These are phyloP conservation scores for Xanthoconium purpureum DNA, from an alignment of 768 basidiomycete genomes.

Conservation along the genomic window DNA sequence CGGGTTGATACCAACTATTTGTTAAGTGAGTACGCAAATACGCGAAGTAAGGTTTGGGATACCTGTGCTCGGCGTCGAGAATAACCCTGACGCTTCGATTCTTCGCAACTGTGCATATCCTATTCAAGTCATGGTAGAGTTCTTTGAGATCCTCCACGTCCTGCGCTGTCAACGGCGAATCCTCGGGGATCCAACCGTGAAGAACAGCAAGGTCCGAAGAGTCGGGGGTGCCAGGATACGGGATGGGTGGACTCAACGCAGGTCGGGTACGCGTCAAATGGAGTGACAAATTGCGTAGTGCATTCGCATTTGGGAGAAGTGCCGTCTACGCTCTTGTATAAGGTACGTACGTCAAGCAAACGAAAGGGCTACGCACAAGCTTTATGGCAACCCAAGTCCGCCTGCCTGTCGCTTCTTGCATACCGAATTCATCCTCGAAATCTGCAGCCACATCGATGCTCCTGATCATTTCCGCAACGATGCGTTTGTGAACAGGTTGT, in stretches of 20 bases:
- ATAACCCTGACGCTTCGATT: conserved; percentile 65
- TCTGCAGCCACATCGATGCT: conserved; percentile 78
- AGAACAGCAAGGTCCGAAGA: conserved; percentile 58
- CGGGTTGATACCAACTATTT: conserved; percentile 64
- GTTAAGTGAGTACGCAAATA: conserved; percentile 3
- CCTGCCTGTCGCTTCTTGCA: conserved; percentile 35
- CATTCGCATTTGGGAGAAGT: conserved; percentile 57
- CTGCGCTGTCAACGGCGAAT: conserved; percentile 40
- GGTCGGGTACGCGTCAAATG: conserved; percentile 48
- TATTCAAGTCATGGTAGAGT: conserved; percentile 57
- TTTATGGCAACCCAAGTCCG: conserved; percentile 86
- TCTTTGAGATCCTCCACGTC: conserved; percentile 62
- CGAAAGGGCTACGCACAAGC: conserved; percentile 47
- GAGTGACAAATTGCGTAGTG: conserved; percentile 61
- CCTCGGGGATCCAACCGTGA: conserved; percentile 15
- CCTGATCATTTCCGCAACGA: conserved; percentile 71
- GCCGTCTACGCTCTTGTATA: conserved; percentile 50
- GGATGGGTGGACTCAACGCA: conserved; percentile 33
- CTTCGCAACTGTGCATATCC: conserved; percentile 63
- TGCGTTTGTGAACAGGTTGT: conserved; percentile 50
- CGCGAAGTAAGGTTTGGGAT: background rate
- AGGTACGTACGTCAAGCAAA: background rate
- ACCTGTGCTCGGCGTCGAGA: conserved; percentile 86
- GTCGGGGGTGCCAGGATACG: conserved; percentile 69
- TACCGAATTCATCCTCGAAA: conserved; percentile 58